phyloP scores from a whole-genome alignment of 2,329 filamentous ascomycete genomes.

The Lizonia empirigonia region DNA sequence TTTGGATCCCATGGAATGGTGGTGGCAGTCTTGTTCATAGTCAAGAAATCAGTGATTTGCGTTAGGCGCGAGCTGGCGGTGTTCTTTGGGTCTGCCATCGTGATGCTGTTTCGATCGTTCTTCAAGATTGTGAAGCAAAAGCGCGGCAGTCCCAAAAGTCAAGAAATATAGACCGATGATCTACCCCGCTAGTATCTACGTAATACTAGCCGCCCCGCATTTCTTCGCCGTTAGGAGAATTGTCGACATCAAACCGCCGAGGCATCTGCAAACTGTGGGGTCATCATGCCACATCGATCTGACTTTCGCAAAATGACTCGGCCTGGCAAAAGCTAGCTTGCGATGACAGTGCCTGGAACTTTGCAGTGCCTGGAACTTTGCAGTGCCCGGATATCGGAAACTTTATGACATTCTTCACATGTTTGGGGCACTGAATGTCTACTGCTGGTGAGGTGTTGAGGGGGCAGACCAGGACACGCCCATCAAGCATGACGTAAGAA shows the following conservation, averaged over 20 bases:
- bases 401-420: too few relatives aligned
- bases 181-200: constrained; percentile 10
- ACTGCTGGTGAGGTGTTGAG: too few relatives aligned
- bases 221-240: neutral
- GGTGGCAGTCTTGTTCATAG: constrained; percentile 53
- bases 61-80: constrained; percentile 46
- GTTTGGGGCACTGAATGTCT: too few relatives aligned
- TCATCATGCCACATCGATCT: constrained; percentile 6
- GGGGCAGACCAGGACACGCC: too few relatives aligned
- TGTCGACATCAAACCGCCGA: constrained; percentile 15
- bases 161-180: neutral
- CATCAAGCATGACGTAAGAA: constrained; percentile 5
- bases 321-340: constrained; percentile 4
- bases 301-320: constrained; percentile 27
- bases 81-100: constrained; percentile 45
- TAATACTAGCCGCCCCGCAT: constrained; percentile 16
- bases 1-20: constrained; percentile 62
- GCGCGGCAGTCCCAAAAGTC: neutral
- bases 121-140: neutral
- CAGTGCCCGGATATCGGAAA: too few relatives aligned
- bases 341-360: neutral
- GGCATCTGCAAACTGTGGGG: constrained; percentile 19
- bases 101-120: neutral
- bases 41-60: constrained; percentile 54
- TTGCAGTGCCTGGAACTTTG: neutral